phyloP scores from a whole-genome alignment of 2,329 filamentous ascomycete species.

The Phyllosticta paracitricarpa region DNA sequence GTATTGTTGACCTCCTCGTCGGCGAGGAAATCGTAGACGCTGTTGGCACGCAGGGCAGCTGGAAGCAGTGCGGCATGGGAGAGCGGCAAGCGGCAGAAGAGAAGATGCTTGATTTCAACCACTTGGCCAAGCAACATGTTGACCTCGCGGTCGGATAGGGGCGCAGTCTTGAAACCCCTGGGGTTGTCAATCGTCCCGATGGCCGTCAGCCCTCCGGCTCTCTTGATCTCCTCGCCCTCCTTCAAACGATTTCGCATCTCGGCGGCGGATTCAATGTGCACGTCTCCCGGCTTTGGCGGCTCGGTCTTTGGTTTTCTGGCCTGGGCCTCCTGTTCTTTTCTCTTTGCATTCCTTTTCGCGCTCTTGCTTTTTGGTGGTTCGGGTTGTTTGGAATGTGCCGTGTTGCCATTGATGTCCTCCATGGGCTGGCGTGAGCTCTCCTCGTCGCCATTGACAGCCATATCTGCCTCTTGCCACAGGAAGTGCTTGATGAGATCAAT shows the following conservation, averaged over 20 bases:
- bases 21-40: constrained; percentile 36
- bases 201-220: constrained; percentile 24
- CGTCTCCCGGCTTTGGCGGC: constrained; percentile 23
- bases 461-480: constrained; percentile 28
- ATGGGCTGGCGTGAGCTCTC: constrained; percentile 16
- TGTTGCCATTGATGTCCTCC: background rate
- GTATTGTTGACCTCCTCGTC: constrained; percentile 32
- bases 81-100: constrained; percentile 40
- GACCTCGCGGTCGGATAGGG: constrained; percentile 35
- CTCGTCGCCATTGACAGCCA: constrained; percentile 3
- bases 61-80: constrained; percentile 38
- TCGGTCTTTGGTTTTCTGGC: constrained; percentile 11
- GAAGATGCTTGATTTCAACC: constrained; percentile 38
- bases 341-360: constrained; percentile 26
- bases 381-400: background rate
- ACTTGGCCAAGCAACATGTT: constrained; percentile 35
- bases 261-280: constrained; percentile 34
- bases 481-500: constrained; percentile 38
- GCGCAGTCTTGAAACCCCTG: constrained; percentile 24
- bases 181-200: constrained; percentile 24
- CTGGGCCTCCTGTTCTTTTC: constrained; percentile 18
- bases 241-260: constrained; percentile 32
- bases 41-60: constrained; percentile 34
- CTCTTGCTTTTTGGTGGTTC: constrained; percentile 12
- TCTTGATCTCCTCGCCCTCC: constrained; percentile 29